These are phyloP conservation scores for Nakataea oryzae DNA, from an alignment of 2,329 filamentous ascomycete genomes.

Conservation along the genomic window DNA sequence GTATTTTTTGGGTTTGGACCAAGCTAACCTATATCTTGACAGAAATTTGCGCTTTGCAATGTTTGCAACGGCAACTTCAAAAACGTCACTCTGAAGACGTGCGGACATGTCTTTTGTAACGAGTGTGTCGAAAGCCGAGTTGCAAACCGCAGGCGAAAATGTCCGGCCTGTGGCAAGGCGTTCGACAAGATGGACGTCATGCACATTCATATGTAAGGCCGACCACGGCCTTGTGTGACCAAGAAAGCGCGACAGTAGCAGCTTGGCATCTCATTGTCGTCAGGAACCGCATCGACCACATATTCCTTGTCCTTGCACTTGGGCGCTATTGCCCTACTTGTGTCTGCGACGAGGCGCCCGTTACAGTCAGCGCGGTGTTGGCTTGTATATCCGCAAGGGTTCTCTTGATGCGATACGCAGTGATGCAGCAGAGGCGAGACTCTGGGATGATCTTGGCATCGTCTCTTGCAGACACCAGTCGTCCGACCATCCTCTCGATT, in stretches of 20 bases:
- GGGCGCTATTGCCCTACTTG: neutral
- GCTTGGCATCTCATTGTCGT: no score
- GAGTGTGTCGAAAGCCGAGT: conserved; percentile 84
- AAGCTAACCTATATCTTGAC: conserved; percentile 15
- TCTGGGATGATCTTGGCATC: no score
- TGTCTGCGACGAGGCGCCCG: neutral
- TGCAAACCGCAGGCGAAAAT: conserved; percentile 84
- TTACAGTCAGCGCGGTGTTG: no score
- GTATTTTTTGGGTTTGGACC: neutral
- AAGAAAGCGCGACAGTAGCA: no score
- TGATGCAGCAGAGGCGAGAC: no score
- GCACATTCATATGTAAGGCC: conserved; percentile 42
- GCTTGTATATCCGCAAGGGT: no score
- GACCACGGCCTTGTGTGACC: neutral
- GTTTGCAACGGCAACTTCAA: conserved; percentile 92
- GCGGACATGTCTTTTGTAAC: conserved; percentile 90
- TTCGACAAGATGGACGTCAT: conserved; percentile 91
- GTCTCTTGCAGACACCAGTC: neutral
- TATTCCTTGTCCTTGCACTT: neutral
- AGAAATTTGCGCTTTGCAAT: conserved; percentile 76
- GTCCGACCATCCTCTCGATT: neutral
- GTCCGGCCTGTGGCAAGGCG: conserved; percentile 82
- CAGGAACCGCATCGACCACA: neutral
- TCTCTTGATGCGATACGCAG: no score
- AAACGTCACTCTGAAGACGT: conserved; percentile 85